Evolutionary conservation across 208 protist genomes (phyloP), one percentile per base, ranked within the genome.

Genomic region (Endotrypanum monterogeii): DNA sequence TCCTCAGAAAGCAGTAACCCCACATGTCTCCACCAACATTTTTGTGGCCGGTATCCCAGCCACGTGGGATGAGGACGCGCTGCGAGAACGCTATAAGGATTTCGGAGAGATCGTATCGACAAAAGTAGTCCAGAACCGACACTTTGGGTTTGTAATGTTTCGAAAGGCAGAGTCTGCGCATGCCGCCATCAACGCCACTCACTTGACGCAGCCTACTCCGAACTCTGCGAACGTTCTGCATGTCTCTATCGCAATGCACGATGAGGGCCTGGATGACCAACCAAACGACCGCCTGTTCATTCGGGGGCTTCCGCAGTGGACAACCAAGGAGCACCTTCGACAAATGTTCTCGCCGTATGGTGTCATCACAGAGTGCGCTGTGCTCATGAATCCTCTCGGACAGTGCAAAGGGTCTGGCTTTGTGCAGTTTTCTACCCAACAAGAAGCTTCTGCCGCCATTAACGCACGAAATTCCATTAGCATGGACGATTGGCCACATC

Each of bases 111-210:
- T 97, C 65, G 86, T 94, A 60, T 97, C 93, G 4, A 88, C 86
- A n/a, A 93, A 87, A 74, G 81, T 97, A 48, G 90, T 97, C 11
- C 80, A 77, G 50, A 88, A 85, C 68, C 74, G 89, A 14, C 93
- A 95, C 79, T 97, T 95, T 82, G 93, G 89, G 4, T 97, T 97
- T 79, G 93, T 95, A 63, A 95, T 95, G 93, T 97, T 97, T 80
- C 83, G 87, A 52, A 89, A 69, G 28, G 82, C 90, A 4, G 89
- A 94, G 23, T 82, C 86, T n/a, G 93, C 93, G 50, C 89, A 94
- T 74, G 88, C 86, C 3, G 93, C 93, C 25, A 97, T 97, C 61
- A 95, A 94, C 44, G 86, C 88, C 25, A 90, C 89, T 25, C 93
- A 97, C 74, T 78, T 94, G 35, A 93, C 89, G 0, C 79, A 86